Conservation (phyloP, 2,329 filamentous ascomycete species). For the Ascosphaera apis region DNA sequence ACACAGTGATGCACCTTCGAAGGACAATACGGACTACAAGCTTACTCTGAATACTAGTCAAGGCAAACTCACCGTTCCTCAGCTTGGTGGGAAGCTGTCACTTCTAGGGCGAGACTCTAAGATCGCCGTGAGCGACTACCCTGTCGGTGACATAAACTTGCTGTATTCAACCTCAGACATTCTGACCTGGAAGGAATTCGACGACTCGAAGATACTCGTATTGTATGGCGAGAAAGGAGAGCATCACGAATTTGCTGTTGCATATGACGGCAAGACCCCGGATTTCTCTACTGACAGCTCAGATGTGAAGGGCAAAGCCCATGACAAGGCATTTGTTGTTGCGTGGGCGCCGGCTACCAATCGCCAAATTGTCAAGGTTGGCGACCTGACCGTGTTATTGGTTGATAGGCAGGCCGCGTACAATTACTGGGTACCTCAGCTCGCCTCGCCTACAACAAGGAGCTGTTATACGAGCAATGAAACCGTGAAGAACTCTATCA, state of each 20-base stretch:
- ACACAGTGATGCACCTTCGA: conserved; percentile 41
- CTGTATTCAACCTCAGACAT: conserved; percentile 23
- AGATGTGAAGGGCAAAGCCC: conserved; percentile 11
- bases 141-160: conserved; percentile 17
- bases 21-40: conserved; percentile 35
- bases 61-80: conserved; percentile 18
- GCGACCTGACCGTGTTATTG: conserved; percentile 31
- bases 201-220: conserved; percentile 26
- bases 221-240: conserved; percentile 19
- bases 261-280: conserved; percentile 9
- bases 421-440: conserved; percentile 22
- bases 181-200: conserved; percentile 34
- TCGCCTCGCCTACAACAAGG: conserved; percentile 10
- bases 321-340: conserved; percentile 11
- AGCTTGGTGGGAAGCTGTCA: conserved; percentile 16
- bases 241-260: conserved; percentile 20
- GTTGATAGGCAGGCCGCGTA: conserved; percentile 29
- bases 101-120: conserved; percentile 22
- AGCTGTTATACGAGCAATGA: conserved; percentile 13
- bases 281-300: conserved; percentile 13
- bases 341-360: conserved; percentile 33
- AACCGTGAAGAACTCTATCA: conserved; percentile 14
- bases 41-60: conserved; percentile 29
- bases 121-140: conserved; percentile 20
- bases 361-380: conserved; percentile 18